Evolutionary conservation across 371 early-diverging fungal genomes (phyloP), one percentile per base, ranked within the genome.

Genomic region (Rhizopus sp.): DNA sequence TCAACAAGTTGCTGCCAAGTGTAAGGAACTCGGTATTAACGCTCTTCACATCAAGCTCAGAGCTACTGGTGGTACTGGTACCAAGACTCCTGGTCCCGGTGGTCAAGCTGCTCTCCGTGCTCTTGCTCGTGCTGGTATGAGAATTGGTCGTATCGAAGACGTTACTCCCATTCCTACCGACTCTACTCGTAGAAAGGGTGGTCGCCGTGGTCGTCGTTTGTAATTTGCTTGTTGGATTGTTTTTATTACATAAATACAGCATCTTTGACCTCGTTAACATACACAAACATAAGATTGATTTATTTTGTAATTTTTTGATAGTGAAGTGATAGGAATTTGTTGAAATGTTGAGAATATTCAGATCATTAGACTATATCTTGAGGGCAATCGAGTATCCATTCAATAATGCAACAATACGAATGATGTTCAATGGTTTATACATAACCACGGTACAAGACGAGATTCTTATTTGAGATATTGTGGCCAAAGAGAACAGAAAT

Each of bases 151-250:
- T 74, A 97, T 99, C 78, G 94, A 99, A 86, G 99, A 99, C 83
- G 96, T 96, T 64, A 99, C 99, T 65, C 99, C 99, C 75, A 91
- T 97, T 75, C 98, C 99, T 69, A 95, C 97, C 75, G 99, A 99
- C 84, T 88, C 92, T 78, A 98, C 99, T 77, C 92, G 99, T 68
- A 90, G 93, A 78, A 99, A 99, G 93, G 99, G 99, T 87, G 99
- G 99, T 91, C 96, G 99, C 77, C 95, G 99, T 87, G 99, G 99
- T 96, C 98, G 99, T 88, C 99, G 99, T 94, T 88, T 99, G 77
- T 99, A 94, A 78, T 46, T 84, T 49, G 79, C 75, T 54, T 56
- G 46, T 17, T 37, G 7, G 46, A 9, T 46, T 46, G 7, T 15
- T 35, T 17, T 23, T 51, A 23, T 51, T 51, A 16, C 39, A 51